Percentiles rank a stretch among this genome's conserved stretches.
Evolutionary conservation across 768 basidiomycete genomes (phyloP).

Genomic region (Lactarius hengduanensis): DNA sequence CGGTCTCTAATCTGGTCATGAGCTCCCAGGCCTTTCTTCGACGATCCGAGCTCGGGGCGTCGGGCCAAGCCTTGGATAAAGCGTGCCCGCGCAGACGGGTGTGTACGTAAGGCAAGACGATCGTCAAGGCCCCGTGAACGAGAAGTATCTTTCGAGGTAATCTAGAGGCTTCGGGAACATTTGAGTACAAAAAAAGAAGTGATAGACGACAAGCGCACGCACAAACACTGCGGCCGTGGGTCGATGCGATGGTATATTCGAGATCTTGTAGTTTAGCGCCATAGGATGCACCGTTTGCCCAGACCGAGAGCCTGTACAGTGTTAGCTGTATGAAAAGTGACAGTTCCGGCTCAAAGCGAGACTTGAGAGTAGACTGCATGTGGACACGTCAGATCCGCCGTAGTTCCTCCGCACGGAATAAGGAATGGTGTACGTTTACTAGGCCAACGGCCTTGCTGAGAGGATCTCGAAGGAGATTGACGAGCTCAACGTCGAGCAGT

Average conservation of each 20-base stretch:
- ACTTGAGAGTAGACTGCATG: constrained; percentile 53
- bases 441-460: constrained; percentile 66
- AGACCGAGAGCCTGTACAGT: constrained; percentile 81
- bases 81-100: constrained; percentile 71
- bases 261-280: constrained; percentile 82
- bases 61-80: constrained; percentile 86
- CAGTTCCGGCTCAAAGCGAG: constrained; percentile 74
- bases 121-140: constrained; percentile 68
- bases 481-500: constrained; percentile 84
- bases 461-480: constrained; percentile 79
- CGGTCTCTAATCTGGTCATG: constrained; percentile 64
- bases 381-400: constrained; percentile 15
- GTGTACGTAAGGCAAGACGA: constrained; percentile 77
- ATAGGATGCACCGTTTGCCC: constrained; percentile 78
- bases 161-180: constrained; percentile 50
- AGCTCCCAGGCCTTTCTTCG: constrained; percentile 72
- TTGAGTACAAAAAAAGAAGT: constrained; percentile 20
- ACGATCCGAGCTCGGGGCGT: constrained; percentile 76
- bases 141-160: constrained; percentile 60
- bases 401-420: background rate
- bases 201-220: constrained; percentile 21
- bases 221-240: constrained; percentile 12
- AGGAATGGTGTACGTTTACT: constrained; percentile 53
- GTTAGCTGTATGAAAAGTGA: constrained; percentile 63
- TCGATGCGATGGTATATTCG: constrained; percentile 47